A percentile compares a stretch with the other conserved stretches of the same genome.
Conservation (phyloP, 306 rosid species). For the Trifolium fragiferum region DNA sequence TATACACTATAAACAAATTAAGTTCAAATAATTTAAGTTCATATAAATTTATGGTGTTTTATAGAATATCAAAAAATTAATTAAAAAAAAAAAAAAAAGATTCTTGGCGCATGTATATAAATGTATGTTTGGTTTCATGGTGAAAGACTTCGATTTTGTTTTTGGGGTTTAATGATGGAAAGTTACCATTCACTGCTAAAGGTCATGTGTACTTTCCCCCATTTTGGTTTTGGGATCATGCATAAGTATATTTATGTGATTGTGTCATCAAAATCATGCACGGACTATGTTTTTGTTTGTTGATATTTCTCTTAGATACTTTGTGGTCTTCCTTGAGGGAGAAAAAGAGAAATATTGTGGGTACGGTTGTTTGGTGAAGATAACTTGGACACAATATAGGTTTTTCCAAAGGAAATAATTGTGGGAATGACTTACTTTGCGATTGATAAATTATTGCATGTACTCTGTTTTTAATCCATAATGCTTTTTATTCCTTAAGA, state of each 20-base stretch:
- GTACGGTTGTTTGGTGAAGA: slow-evolving; percentile 40
- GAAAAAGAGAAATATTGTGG: slow-evolving; percentile 22
- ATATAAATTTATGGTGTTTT: neutral
- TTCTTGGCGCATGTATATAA: too few relatives aligned
- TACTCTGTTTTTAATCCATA: slow-evolving; percentile 25
- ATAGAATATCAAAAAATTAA: too few relatives aligned
- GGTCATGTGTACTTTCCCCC: neutral
- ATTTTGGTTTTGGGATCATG: slow-evolving; percentile 28
- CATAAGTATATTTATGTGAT: neutral
- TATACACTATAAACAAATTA: too few relatives aligned
- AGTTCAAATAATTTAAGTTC: neutral
- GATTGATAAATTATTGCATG: slow-evolving; percentile 32
- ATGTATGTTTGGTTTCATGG: too few relatives aligned
- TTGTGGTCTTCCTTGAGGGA: slow-evolving; percentile 32
- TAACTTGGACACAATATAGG: slow-evolving; percentile 32
- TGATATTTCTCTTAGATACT: slow-evolving; percentile 32
- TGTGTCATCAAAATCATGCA: neutral
- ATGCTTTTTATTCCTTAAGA: slow-evolving; percentile 37
- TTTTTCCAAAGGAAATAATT: neutral
- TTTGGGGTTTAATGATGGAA: slow-evolving; percentile 6
- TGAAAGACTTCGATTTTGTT: neutral
- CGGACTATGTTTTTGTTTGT: neutral
- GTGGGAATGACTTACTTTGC: neutral
- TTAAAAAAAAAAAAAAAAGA: too few relatives aligned
- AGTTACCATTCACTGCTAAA: slow-evolving; percentile 33